Conservation (phyloP, 495 filamentous ascomycete species). For the Bryoglossum gracile region DNA sequence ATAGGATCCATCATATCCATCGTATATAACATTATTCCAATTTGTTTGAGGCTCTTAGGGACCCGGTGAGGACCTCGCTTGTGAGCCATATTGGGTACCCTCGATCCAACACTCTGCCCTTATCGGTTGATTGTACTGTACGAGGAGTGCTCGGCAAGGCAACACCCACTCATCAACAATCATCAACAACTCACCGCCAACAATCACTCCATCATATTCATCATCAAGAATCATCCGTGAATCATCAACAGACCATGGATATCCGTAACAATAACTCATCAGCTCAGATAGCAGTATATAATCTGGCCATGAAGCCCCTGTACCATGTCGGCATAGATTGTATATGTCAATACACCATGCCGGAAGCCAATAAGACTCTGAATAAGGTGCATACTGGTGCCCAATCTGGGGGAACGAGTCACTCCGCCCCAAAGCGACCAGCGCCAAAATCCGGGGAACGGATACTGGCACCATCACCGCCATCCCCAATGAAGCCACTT, state of each 20-base stretch:
- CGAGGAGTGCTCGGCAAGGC: slow-evolving; percentile 11
- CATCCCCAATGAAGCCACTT: background rate
- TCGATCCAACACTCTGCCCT: slow-evolving; percentile 24
- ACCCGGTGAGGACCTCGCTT: slow-evolving; percentile 13
- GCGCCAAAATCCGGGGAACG: no score
- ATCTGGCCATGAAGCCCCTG: no score
- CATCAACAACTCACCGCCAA: slow-evolving; percentile 15
- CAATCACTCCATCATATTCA: slow-evolving; percentile 10
- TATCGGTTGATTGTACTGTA: slow-evolving; percentile 14
- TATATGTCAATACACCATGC: background rate
- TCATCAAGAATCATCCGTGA: no score
- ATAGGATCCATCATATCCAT: background rate
- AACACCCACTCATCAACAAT: slow-evolving; percentile 7
- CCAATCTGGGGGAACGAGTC: no score
- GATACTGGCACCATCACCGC: background rate
- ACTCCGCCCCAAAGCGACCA: no score
- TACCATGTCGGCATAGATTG: background rate
- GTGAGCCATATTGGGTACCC: slow-evolving; percentile 22
- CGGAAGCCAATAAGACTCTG: background rate
- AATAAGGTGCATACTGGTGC: no score
- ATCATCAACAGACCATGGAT: no score
- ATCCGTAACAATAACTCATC: no score
- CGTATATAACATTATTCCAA: slow-evolving; percentile 17
- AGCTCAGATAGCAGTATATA: background rate
- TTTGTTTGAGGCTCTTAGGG: slow-evolving; percentile 11